phyloP scores from a whole-genome alignment of 176 grass and related monocot species.

The Pontederia crassipes region DNA sequence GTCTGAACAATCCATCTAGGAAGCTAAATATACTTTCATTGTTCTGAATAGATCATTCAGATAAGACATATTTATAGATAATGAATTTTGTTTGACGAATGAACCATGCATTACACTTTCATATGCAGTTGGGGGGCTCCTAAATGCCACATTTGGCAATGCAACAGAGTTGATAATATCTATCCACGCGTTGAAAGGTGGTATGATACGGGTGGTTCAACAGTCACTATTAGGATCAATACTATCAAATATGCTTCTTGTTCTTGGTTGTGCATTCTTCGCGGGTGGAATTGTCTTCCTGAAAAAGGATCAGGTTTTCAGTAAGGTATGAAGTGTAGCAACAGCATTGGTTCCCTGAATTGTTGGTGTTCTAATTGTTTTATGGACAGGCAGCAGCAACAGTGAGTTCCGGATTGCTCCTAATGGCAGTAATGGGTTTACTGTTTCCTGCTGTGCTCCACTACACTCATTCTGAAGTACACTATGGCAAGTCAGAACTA shows the following conservation, averaged over 20 bases:
- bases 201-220: slow-evolving; percentile 58
- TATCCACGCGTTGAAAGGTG: slow-evolving; percentile 43
- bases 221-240: slow-evolving; percentile 71
- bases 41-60: too few relatives aligned
- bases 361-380: neutral
- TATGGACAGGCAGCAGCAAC: slow-evolving; percentile 49
- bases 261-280: slow-evolving; percentile 67
- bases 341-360: neutral
- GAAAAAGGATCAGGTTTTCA: slow-evolving; percentile 50
- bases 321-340: slow-evolving; percentile 32
- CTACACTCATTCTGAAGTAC: slow-evolving; percentile 56
- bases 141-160: slow-evolving; percentile 74
- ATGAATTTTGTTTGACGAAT: too few relatives aligned
- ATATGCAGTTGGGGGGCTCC: slow-evolving; percentile 42
- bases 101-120: neutral
- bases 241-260: slow-evolving; percentile 68
- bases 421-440: slow-evolving; percentile 73
- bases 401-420: slow-evolving; percentile 64
- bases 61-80: too few relatives aligned
- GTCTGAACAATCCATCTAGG: too few relatives aligned
- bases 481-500: slow-evolving; percentile 58
- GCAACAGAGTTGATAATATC: slow-evolving; percentile 83
- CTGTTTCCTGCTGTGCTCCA: slow-evolving; percentile 57
- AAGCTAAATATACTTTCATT: too few relatives aligned
- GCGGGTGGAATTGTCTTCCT: slow-evolving; percentile 44